Evolutionary conservation across 257 asterid genomes (phyloP), one percentile per base, ranked within the genome.

Genomic region (Schizonepeta tenuifolia): DNA sequence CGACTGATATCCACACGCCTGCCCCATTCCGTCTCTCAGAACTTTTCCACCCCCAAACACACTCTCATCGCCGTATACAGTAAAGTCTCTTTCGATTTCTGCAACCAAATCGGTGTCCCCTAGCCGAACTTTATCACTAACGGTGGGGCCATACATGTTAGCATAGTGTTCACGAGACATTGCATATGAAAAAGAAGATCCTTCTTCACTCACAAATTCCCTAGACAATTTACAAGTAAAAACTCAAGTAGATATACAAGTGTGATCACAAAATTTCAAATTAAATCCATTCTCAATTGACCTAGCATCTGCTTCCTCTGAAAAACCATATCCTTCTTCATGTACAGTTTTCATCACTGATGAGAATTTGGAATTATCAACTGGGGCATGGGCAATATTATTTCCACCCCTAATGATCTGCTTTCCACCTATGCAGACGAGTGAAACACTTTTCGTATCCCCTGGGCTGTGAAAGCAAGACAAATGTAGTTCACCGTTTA

Each of bases 91-190:
- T 79, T 91, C 97, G 36, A 94, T 83, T 82, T 91, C 97, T 74
- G 97, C 99, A 67, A 94, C 56, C 75, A 91, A 82, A 72, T 86
- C 92, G 9, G 97, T 91, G 84, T 94, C 99, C 66, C 96, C 99
- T 17, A 94, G 91, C 71, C 97, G 89, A 73, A 94, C 79, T 83
- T 85, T 91, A 84, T 91, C 97, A 63, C 97, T 96, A 66, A 81
- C 79, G 68, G 96, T 88, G 69, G 99, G 99, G 58, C 97, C 99
- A 71, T 89, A 94, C 89, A 94, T 83, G 76, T 89, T 89, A 61
- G 88, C 93, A 85, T 94, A 89, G 69, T 75, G 66, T 87, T 94
- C 97, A 72, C 36, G 96, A 67, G 96, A 77, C 76, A 94, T 76
- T 70, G 80, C 67, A 83, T 76, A 76, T 9, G 87, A 71, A 62